Percentiles rank a stretch among this genome's conserved stretches.
Evolutionary conservation across 805 yeast species (phyloP).

Genomic region (Candida quercuum): DNA sequence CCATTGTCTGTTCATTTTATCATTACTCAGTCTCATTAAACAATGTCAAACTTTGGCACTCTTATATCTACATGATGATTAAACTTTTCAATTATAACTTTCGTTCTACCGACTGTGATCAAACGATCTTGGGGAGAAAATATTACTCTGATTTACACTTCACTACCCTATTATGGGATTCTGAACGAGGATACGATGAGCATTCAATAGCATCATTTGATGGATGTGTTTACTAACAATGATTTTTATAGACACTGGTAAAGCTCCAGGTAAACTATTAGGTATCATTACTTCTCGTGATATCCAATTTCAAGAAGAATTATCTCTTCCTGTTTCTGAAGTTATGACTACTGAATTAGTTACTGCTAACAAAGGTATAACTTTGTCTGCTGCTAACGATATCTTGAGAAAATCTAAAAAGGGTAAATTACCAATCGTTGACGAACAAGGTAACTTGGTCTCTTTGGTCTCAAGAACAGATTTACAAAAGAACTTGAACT

Average conservation of each 20-base stretch:
- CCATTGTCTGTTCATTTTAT: conserved; percentile 4
- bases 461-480: conserved; percentile 93
- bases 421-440: conserved; percentile 96
- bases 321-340: conserved; percentile 53
- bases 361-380: conserved; percentile 79
- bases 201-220: too few relatives aligned
- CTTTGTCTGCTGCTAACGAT: conserved; percentile 81
- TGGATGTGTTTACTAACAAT: too few relatives aligned
- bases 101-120: conserved; percentile 99
- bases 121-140: conserved; percentile 92
- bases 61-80: conserved; percentile 61
- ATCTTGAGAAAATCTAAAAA: conserved; percentile 89
- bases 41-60: conserved; percentile 2
- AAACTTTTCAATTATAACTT: conserved; percentile 61
- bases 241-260: conserved; percentile 66
- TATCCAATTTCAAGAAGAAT: conserved; percentile 86
- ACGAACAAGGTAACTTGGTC: conserved; percentile 65
- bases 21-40: neutral
- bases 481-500: conserved; percentile 90
- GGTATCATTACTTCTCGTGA: conserved; percentile 98
- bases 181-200: neutral
- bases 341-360: conserved; percentile 89
- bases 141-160: conserved; percentile 34
- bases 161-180: neutral
- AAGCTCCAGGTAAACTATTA: conserved; percentile 80